Evolutionary conservation across 2,329 filamentous ascomycete species (phyloP), one percentile per base, ranked within the genome.

Genomic region (Trichoderma cornu-damae): DNA sequence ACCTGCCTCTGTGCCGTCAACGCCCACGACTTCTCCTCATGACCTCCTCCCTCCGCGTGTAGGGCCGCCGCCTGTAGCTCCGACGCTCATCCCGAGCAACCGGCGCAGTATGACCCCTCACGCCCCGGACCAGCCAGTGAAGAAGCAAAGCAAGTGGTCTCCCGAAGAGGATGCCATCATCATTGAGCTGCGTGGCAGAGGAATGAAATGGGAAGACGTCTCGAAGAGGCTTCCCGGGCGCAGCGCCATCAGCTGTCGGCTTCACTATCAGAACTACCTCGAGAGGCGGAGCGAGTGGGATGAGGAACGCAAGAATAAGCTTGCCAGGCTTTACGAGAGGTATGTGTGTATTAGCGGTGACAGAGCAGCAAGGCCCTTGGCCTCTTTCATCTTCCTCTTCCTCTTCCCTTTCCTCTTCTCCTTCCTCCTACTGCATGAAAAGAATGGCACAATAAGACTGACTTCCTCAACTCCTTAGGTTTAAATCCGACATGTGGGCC

Each of bases 181-280:
- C 65, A 96, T 96, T 66, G 89, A 95, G 71, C 82, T 97, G 61
- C 85, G 93, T 58, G 90, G 90, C 35, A 86, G 86, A 65, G 89
- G 90, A 7, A 96, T 96, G 90, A 97, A 97, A 70, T 97, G 93
- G 94, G 93, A 97, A 69, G 93, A 97, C 72, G 96, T 97, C 66
- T 95, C 90, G 61, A 95, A 93, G 76, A 84, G 87, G 55, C 77
- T 97, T 49, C 92, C 91, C 2, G 93, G 93, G 61, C 84, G 94
- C 65, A 96, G 91, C 73, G 87, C 91, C 58, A 96, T 96, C 67
- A 96, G 91, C 66, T 97, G 93, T 72, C 86, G 93, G 42, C 79
- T 97, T 51, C 91, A 96, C 69, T 97, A 96, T 72, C 93, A 97
- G 68, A 99, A 99, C 71, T 97, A 97, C 70, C 83, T 96, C 53